phyloP scores from a whole-genome alignment of 2,329 filamentous ascomycete species.

The Coniella vitis region DNA sequence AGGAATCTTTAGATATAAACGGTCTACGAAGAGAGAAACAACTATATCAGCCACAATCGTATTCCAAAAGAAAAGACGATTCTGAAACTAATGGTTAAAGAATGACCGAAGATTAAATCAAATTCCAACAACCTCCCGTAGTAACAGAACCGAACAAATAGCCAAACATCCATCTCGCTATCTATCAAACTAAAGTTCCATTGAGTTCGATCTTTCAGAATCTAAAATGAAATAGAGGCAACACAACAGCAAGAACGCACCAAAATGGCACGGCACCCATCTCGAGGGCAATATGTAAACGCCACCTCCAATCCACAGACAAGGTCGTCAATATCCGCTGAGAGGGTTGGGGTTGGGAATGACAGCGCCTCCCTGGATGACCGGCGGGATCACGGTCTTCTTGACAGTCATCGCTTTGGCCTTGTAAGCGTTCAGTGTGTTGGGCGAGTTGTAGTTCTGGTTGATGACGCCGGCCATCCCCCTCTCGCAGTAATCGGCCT shows the following conservation, averaged over 20 bases:
- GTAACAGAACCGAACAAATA: too few species aligned
- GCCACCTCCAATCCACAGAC: too few species aligned
- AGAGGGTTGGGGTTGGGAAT: constrained; percentile 36
- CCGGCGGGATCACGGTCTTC: constrained; percentile 25
- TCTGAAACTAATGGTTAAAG: too few species aligned
- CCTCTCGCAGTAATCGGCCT: constrained; percentile 40
- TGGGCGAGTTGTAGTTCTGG: constrained; percentile 34
- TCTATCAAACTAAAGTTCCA: too few species aligned
- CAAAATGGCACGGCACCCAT: neutral
- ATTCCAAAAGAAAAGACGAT: too few species aligned
- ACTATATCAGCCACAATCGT: too few species aligned
- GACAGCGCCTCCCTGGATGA: constrained; percentile 29
- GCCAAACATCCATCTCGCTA: too few species aligned
- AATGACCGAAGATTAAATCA: too few species aligned
- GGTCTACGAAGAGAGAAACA: too few species aligned
- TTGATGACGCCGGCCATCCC: constrained; percentile 46
- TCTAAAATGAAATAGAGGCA: neutral
- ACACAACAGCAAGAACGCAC: neutral
- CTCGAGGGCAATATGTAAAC: too few species aligned
- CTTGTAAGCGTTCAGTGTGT: constrained; percentile 32
- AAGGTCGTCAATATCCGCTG: constrained; percentile 27
- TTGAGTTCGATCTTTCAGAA: neutral
- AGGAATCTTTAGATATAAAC: too few species aligned
- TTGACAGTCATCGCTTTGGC: constrained; percentile 28
- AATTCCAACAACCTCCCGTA: too few species aligned